These are phyloP conservation scores for Cicer pinnatifidum DNA, from an alignment of 306 rosid species.

Conservation along the genomic window DNA sequence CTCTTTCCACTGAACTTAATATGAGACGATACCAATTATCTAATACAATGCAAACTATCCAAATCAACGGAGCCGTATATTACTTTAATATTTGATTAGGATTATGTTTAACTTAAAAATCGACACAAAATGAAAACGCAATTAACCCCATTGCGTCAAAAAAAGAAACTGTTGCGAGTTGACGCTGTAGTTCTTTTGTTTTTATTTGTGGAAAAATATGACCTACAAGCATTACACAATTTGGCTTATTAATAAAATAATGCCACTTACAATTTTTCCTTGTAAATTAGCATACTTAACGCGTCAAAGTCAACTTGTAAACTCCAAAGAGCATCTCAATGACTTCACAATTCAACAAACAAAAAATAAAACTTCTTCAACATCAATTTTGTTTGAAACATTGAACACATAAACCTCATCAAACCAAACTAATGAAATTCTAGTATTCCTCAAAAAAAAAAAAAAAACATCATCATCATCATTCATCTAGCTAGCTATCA, in stretches of 20 bases:
- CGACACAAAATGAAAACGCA: too few species aligned
- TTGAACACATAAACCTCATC: background rate
- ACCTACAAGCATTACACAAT: background rate
- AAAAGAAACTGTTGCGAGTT: background rate
- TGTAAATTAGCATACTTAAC: background rate
- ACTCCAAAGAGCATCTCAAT: background rate
- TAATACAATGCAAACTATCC: too few species aligned
- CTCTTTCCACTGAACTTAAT: too few species aligned
- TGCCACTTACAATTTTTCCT: background rate
- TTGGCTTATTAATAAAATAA: slow-evolving; percentile 27
- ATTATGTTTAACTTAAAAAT: too few species aligned
- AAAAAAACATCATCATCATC: background rate
- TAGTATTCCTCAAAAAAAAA: background rate
- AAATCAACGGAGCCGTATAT: too few species aligned
- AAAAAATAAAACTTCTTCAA: background rate
- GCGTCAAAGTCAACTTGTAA: slow-evolving; percentile 42
- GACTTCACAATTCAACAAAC: slow-evolving; percentile 26
- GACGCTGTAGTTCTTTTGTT: background rate
- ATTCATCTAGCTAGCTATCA: too few species aligned
- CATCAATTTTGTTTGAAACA: background rate
- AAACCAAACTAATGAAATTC: background rate
- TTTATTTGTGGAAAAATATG: background rate
- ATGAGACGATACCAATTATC: too few species aligned
- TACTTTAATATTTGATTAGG: too few species aligned
- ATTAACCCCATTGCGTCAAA: too few species aligned